A percentile compares a stretch with the other conserved stretches of the same genome.
Conservation (phyloP, 1,139 yeast genomes). For the Geotrichum phurueaensis region DNA sequence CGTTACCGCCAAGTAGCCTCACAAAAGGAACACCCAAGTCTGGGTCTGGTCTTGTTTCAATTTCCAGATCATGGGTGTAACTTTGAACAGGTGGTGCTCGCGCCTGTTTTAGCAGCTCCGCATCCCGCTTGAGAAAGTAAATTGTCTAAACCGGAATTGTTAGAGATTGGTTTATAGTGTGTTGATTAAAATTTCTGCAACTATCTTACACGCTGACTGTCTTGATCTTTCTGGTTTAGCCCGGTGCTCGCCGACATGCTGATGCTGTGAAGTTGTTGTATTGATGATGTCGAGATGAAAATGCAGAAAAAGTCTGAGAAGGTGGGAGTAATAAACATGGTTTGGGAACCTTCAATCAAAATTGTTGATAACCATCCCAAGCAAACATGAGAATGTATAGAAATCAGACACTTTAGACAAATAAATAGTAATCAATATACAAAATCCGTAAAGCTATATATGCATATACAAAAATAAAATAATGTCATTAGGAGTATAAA, state of each 20-base stretch:
- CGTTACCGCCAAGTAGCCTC: constrained; percentile 38
- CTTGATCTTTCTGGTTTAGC: constrained; percentile 15
- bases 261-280: background rate
- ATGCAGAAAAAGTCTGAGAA: too few species aligned
- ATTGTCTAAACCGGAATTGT: constrained; percentile 8
- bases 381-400: too few species aligned
- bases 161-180: background rate
- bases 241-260: constrained; percentile 3
- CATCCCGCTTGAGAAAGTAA: constrained; percentile 15
- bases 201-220: constrained; percentile 14
- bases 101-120: constrained; percentile 5
- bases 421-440: too few species aligned
- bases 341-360: background rate
- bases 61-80: constrained; percentile 16
- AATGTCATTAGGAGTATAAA: too few species aligned
- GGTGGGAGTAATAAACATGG: background rate
- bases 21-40: constrained; percentile 34
- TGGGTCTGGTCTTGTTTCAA: constrained; percentile 15
- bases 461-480: too few species aligned
- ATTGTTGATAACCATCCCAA: too few species aligned
- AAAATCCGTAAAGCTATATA: too few species aligned
- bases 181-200: background rate
- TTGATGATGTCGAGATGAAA: background rate
- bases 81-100: background rate
- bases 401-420: too few species aligned